These are phyloP conservation scores for Aspergillus novoparasiticus DNA, from an alignment of 2,329 filamentous ascomycete genomes.

Conservation along the genomic window DNA sequence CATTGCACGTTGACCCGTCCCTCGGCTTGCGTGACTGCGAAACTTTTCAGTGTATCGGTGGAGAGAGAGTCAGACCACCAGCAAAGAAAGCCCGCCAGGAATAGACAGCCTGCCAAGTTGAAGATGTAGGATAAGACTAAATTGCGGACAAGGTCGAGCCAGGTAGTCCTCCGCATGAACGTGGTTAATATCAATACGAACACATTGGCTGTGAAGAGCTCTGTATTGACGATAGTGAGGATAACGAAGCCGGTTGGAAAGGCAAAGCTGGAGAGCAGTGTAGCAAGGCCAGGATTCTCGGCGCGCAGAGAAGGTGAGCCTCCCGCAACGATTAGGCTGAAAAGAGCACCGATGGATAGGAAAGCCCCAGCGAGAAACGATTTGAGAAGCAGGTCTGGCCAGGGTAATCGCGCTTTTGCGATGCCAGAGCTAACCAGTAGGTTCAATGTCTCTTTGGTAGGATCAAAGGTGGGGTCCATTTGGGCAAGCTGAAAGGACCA, in stretches of 20 bases:
- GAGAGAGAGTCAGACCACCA: background rate
- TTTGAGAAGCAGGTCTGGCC: background rate
- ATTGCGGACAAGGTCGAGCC: background rate
- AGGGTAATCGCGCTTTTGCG: background rate
- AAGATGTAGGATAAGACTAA: background rate
- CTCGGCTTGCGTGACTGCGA: background rate
- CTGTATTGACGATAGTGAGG: background rate
- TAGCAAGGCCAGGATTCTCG: background rate
- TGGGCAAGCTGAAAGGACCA: background rate
- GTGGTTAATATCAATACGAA: background rate
- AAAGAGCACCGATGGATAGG: background rate
- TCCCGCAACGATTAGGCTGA: background rate
- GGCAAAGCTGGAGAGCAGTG: background rate
- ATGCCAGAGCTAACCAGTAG: background rate
- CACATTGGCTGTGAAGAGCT: background rate
- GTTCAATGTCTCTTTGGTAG: background rate
- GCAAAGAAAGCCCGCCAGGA: background rate
- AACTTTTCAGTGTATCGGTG: background rate
- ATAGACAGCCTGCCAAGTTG: background rate
- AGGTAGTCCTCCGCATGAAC: background rate
- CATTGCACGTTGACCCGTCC: background rate
- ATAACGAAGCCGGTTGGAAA: background rate
- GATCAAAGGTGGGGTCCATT: background rate
- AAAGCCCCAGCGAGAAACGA: background rate
- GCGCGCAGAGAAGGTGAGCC: background rate